Conservation (phyloP, 306 rosid species). For the Corylus americana region DNA sequence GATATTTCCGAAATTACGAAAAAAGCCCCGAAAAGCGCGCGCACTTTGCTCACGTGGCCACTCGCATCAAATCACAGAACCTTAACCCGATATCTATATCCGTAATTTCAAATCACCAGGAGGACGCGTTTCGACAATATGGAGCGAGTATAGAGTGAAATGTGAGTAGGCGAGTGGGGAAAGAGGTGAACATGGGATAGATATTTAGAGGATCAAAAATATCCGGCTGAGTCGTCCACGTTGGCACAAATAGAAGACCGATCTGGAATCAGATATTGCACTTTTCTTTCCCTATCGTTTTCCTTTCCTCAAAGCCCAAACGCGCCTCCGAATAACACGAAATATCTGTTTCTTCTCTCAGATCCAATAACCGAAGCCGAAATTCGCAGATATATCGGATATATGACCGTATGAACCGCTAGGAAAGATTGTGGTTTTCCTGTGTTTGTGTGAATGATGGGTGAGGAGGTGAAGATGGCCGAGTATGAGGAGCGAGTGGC, state of each 20-base stretch:
- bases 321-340: constrained; percentile 26
- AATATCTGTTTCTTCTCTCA: constrained; percentile 27
- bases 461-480: constrained; percentile 69
- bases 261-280: constrained; percentile 47
- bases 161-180: neutral
- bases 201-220: constrained; percentile 46
- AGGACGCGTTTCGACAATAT: neutral
- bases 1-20: constrained; percentile 3
- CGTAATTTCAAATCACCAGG: neutral
- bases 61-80: constrained; percentile 11
- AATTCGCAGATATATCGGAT: neutral
- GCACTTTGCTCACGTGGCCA: constrained; percentile 30
- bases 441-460: constrained; percentile 39
- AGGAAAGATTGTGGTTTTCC: neutral
- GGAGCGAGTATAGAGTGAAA: neutral
- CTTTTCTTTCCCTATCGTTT: constrained; percentile 20
- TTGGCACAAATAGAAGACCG: constrained; percentile 25
- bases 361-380: constrained; percentile 23
- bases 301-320: neutral
- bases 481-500: constrained; percentile 48
- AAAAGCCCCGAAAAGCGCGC: neutral
- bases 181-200: neutral
- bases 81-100: neutral
- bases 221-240: constrained; percentile 51
- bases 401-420: neutral